A percentile compares a stretch with the other conserved stretches of the same genome.
Evolutionary conservation across 495 filamentous ascomycete genomes (phyloP).

Genomic region (Neurospora sp.): DNA sequence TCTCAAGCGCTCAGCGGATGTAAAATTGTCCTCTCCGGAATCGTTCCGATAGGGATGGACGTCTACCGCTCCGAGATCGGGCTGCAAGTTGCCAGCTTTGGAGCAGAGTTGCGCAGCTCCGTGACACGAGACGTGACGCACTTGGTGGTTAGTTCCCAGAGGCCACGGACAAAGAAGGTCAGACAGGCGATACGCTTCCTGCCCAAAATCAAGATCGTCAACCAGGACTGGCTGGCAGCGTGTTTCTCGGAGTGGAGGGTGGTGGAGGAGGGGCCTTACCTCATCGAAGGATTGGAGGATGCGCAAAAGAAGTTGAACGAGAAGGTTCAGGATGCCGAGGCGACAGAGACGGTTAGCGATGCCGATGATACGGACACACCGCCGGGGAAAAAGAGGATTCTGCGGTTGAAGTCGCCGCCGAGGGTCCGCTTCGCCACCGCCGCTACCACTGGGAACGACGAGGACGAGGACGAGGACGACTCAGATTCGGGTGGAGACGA

Average conservation of each 20-base stretch:
- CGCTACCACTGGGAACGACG: constrained; percentile 19
- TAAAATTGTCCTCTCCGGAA: constrained; percentile 75
- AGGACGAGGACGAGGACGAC: constrained; percentile 33
- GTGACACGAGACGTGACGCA: constrained; percentile 38
- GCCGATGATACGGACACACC: constrained; percentile 17
- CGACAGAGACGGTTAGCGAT: constrained; percentile 8
- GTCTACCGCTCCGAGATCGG: constrained; percentile 68
- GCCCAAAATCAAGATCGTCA: constrained; percentile 74
- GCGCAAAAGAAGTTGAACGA: constrained; percentile 29
- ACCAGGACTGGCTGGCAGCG: constrained; percentile 77
- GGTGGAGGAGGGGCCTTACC: constrained; percentile 64
- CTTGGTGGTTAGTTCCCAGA: constrained; percentile 40
- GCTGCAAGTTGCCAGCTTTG: constrained; percentile 75
- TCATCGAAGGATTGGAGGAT: constrained; percentile 41
- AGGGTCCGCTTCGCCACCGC: not conserved
- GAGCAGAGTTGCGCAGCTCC: constrained; percentile 56
- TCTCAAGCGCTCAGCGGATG: constrained; percentile 54
- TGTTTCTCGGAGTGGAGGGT: constrained; percentile 69
- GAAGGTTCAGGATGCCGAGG: constrained; percentile 28
- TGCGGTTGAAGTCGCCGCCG: constrained; percentile 8
- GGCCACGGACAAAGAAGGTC: constrained; percentile 84
- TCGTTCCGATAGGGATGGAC: constrained; percentile 73
- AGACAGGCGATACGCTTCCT: constrained; percentile 58
- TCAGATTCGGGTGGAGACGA: constrained; percentile 33
- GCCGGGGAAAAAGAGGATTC: not conserved